Base-by-base conservation (phyloP, 2,329 filamentous ascomycete genomes). In the Basipetospora chlamydospora region DNA sequence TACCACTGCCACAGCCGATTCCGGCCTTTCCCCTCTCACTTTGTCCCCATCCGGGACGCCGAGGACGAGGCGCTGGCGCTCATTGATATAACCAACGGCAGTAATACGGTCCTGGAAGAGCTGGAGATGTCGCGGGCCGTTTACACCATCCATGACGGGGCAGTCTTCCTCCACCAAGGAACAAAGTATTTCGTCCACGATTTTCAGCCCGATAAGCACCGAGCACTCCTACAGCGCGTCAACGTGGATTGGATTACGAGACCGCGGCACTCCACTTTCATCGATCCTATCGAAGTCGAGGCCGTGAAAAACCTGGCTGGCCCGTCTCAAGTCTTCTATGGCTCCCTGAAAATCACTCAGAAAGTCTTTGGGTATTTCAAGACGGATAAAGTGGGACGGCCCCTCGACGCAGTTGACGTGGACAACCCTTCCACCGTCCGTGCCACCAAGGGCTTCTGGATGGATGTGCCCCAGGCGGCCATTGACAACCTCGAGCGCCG, bases 351-450 rank as follows among this genome's bases (percentile, higher is more conserved):
- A 47, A 87, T 96, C 49, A 74, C 80, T 44, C 80, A 88, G 45
- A 79, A 83, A 21, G 86, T 98, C 2, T 96, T 92, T 53, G 90
- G 90, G 2, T 98, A 90, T 62, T 96, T 95, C 69, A 96, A 96
- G 53, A 64, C 95, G n/a, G 87, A 96, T 56, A 80, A 79, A 51
- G 79, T 76, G 46, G 73, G 80, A 2, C 76, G 84, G 2, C 83
- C 96, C 39, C 70, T 96, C 11, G 90, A 98, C 53, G 88, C 88
- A 3, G 80, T 96, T 0, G 74, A 88, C 41, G 86, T 96, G 16
- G 84, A 95, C 53, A 94, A 94, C 46, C 87, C 88, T 3, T 86
- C 90, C 0, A 84, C 96, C 35, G 73, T 90, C 34, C 73, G 86
- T 3, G 70, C 78, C 50, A 82, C 75, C 48, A 92, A 90, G 53